Conservation (phyloP, 805 yeast species). For the Candida vaughaniae region DNA sequence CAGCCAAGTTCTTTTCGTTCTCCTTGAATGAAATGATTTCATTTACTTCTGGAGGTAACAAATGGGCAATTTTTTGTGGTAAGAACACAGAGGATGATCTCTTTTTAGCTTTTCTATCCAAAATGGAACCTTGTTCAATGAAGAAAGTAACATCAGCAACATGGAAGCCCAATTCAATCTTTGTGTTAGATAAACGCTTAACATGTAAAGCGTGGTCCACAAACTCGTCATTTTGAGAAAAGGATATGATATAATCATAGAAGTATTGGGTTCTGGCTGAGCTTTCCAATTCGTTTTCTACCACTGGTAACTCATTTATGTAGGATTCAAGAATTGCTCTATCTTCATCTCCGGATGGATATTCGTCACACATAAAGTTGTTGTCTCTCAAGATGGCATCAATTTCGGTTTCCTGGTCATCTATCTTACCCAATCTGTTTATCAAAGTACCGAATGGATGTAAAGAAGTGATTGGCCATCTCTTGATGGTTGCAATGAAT, state of each 20-base stretch:
- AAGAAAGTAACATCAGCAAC: constrained; percentile 75
- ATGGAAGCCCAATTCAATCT: constrained; percentile 83
- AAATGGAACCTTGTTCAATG: constrained; percentile 66
- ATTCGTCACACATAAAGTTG: constrained; percentile 79
- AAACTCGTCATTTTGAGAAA: constrained; percentile 54
- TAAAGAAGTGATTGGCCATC: constrained; percentile 98
- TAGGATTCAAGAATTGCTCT: constrained; percentile 10
- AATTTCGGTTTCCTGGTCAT: constrained; percentile 74
- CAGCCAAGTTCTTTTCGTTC: constrained; percentile 58
- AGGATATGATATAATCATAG: constrained; percentile 62
- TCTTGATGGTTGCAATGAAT: constrained; percentile 91
- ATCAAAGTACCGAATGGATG: constrained; percentile 97
- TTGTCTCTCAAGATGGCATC: constrained; percentile 88
- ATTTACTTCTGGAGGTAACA: constrained; percentile 67
- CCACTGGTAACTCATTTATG: constrained; percentile 37
- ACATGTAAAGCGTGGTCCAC: constrained; percentile 84
- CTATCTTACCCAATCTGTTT: constrained; percentile 79
- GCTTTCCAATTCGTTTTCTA: constrained; percentile 36
- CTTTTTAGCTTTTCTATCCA: constrained; percentile 88
- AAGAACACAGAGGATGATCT: constrained; percentile 86
- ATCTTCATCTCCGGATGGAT: constrained; percentile 44
- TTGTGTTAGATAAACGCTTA: constrained; percentile 56
- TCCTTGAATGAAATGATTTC: constrained; percentile 60
- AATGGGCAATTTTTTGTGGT: constrained; percentile 69
- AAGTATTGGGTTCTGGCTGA: constrained; percentile 51